Conservation (phyloP, 192 early-diverging fungal genomes). For the Coemansia sp. region DNA sequence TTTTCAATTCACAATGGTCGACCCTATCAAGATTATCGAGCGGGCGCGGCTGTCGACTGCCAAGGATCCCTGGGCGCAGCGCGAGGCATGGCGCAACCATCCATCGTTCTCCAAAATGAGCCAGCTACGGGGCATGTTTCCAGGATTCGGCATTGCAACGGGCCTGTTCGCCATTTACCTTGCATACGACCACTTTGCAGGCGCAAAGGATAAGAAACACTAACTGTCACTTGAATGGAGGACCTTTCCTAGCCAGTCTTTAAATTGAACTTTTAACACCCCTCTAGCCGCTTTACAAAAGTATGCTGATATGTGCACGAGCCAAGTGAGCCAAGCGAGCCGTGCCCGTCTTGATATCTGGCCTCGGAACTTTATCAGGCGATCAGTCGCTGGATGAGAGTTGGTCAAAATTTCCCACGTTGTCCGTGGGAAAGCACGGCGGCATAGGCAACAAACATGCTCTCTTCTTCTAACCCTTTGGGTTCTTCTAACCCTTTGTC, state of each 20-base stretch:
- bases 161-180: constrained; percentile 75
- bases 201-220: constrained; percentile 38
- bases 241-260: background rate
- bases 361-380: no score
- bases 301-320: background rate
- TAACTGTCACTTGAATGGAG: background rate
- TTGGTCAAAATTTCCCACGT: background rate
- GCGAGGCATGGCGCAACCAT: constrained; percentile 74
- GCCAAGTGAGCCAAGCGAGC: background rate
- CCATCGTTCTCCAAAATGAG: constrained; percentile 67
- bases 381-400: background rate
- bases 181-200: constrained; percentile 66
- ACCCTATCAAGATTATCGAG: constrained; percentile 53
- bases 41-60: constrained; percentile 31
- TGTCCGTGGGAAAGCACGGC: no score
- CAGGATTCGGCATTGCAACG: constrained; percentile 76
- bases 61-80: constrained; percentile 77
- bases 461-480: background rate
- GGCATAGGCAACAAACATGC: background rate
- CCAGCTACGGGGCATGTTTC: constrained; percentile 70
- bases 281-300: background rate
- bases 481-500: no score
- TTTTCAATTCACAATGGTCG: constrained; percentile 29
- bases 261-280: background rate
- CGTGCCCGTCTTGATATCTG: background rate